phyloP scores from a whole-genome alignment of 805 yeast species.

The Ogataea saltuana region DNA sequence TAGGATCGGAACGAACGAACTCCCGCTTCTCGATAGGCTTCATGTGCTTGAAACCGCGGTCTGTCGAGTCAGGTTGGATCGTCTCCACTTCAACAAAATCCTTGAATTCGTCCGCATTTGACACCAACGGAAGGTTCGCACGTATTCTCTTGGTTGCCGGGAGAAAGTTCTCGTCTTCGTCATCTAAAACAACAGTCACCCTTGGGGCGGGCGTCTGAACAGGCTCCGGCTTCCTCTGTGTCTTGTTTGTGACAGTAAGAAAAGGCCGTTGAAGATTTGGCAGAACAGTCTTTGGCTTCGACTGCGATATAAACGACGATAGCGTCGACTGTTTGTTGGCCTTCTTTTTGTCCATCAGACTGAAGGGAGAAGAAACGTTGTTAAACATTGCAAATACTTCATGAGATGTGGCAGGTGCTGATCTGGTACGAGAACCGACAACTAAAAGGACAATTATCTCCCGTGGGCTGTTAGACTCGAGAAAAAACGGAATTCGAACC shows the following conservation, averaged over 20 bases:
- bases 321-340: conserved; percentile 22
- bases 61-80: background rate
- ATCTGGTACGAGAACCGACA: no score
- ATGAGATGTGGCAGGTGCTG: no score
- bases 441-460: no score
- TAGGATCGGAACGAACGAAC: conserved; percentile 11
- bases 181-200: conserved; percentile 1
- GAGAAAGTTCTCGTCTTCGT: conserved; percentile 3
- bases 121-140: background rate
- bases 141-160: background rate
- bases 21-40: conserved; percentile 22
- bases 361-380: conserved; percentile 8
- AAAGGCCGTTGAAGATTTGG: conserved; percentile 7
- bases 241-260: background rate
- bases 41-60: conserved; percentile 25
- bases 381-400: conserved; percentile 19
- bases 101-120: conserved; percentile 1
- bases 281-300: conserved; percentile 15
- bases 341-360: conserved; percentile 10
- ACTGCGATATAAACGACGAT: conserved; percentile 16
- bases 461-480: no score
- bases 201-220: background rate
- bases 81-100: conserved; percentile 3
- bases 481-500: no score
- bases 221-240: background rate